phyloP scores from a whole-genome alignment of 352 stramenopile genomes.

The Globisporangium middletonii region DNA sequence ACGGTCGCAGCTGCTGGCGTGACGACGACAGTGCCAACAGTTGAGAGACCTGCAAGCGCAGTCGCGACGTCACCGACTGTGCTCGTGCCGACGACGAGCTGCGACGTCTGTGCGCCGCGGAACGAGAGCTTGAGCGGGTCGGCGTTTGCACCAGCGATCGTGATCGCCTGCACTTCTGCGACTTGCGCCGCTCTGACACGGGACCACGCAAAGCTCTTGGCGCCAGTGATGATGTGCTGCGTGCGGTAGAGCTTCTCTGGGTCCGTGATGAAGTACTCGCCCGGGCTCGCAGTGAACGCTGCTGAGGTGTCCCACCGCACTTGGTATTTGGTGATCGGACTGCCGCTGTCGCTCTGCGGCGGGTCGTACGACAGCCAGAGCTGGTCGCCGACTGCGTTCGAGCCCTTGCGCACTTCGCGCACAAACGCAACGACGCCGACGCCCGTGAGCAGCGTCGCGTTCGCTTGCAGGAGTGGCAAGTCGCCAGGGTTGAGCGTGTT shows the following conservation, averaged over 20 bases:
- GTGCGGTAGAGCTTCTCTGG: slow-evolving; percentile 41
- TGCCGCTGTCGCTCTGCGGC: slow-evolving; percentile 53
- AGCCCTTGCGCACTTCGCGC: slow-evolving; percentile 54
- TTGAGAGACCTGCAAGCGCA: slow-evolving; percentile 31
- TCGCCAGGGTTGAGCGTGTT: slow-evolving; percentile 57
- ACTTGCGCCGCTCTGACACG: slow-evolving; percentile 21
- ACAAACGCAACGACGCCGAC: slow-evolving; percentile 36
- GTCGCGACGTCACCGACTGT: slow-evolving; percentile 24
- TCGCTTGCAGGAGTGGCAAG: slow-evolving; percentile 37
- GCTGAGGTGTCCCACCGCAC: slow-evolving; percentile 61
- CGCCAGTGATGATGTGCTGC: slow-evolving; percentile 45
- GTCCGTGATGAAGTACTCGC: slow-evolving; percentile 43
- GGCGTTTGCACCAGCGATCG: slow-evolving; percentile 6
- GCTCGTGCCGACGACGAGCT: slow-evolving; percentile 29
- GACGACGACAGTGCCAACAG: slow-evolving; percentile 39
- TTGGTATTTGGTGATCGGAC: slow-evolving; percentile 55
- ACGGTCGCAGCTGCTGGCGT: slow-evolving; percentile 20
- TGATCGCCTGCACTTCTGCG: slow-evolving; percentile 42
- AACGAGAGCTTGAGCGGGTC: slow-evolving; percentile 52
- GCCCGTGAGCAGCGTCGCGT: slow-evolving; percentile 27
- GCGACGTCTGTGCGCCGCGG: slow-evolving; percentile 24
- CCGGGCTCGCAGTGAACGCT: slow-evolving; percentile 42
- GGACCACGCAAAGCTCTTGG: slow-evolving; percentile 57
- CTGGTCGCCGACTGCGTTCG: slow-evolving; percentile 61
- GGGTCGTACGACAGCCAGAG: slow-evolving; percentile 76